Percentiles rank a stretch among this genome's conserved stretches.
These are phyloP conservation scores for Acer yangbiense DNA, from an alignment of 345 rosid species.

Conservation along the genomic window DNA sequence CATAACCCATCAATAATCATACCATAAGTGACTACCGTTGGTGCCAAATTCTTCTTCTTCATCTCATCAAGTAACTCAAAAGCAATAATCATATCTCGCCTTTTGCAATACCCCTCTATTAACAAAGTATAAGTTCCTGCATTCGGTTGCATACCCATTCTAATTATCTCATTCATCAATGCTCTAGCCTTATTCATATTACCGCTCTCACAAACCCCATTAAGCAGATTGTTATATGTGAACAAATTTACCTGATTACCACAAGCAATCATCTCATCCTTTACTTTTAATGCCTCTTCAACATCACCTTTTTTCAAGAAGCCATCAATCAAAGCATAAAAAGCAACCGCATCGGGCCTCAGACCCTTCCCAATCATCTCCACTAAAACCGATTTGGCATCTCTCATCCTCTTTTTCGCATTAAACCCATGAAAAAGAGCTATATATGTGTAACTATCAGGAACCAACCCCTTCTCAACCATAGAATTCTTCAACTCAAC, in stretches of 20 bases:
- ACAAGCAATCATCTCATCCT: constrained; percentile 34
- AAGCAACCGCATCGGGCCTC: constrained; percentile 29
- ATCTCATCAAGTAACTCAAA: constrained; percentile 26
- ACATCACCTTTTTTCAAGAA: constrained; percentile 31
- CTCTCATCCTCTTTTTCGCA: constrained; percentile 21
- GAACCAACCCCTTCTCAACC: constrained; percentile 33
- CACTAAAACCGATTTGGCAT: constrained; percentile 28
- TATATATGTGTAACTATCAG: constrained; percentile 32
- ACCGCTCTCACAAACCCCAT: constrained; percentile 31
- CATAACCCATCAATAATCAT: constrained; percentile 31
- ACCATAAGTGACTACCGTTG: constrained; percentile 21
- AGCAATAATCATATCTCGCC: constrained; percentile 17
- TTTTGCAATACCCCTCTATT: constrained; percentile 34
- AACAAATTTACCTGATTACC: constrained; percentile 23
- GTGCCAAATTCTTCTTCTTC: constrained; percentile 32
- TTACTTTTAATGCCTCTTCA: constrained; percentile 30
- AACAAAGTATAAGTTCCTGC: constrained; percentile 27
- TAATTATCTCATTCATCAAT: constrained; percentile 32
- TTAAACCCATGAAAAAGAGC: constrained; percentile 34
- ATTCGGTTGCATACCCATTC: constrained; percentile 33
- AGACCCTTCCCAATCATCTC: constrained; percentile 33
- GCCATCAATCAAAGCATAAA: constrained; percentile 37
- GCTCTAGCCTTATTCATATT: constrained; percentile 36
- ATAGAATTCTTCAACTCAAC: constrained; percentile 28
- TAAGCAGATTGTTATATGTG: constrained; percentile 25